Percentiles rank a stretch among this genome's conserved stretches.
Conservation (phyloP, 2,329 filamentous ascomycete genomes). For the Orbilia quercus region DNA sequence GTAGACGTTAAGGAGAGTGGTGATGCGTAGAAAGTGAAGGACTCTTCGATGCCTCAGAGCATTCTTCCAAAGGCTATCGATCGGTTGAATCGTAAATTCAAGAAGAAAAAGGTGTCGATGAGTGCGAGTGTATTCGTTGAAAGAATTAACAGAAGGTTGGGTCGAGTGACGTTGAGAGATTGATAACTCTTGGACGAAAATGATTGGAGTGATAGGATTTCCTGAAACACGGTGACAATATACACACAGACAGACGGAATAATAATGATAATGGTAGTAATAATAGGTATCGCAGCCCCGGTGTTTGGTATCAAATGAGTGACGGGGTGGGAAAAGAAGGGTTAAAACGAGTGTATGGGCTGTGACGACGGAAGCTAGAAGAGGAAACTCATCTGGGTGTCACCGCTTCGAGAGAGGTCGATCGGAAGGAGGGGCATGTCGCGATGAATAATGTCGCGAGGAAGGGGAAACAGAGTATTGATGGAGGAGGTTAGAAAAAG, state of each 20-base stretch:
- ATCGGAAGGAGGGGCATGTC: conserved; percentile 4
- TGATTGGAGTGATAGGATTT: conserved; percentile 21
- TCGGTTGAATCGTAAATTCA: conserved; percentile 5
- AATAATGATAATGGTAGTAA: conserved; percentile 38
- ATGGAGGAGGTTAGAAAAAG: conserved; percentile 28
- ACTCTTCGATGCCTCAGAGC: conserved; percentile 2
- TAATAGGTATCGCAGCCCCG: conserved; percentile 47
- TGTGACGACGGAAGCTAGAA: conserved; percentile 35
- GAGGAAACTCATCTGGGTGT: conserved; percentile 25
- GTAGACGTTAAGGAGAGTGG: conserved; percentile 35
- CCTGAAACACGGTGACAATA: conserved; percentile 2
- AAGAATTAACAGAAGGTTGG: background rate
- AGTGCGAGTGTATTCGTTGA: background rate
- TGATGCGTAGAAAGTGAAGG: background rate
- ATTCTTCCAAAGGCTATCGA: conserved; percentile 11
- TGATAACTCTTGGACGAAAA: conserved; percentile 32
- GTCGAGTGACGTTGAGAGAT: conserved; percentile 8
- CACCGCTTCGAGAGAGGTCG: conserved; percentile 24
- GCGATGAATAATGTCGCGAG: too few species aligned
- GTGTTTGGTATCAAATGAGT: conserved; percentile 31
- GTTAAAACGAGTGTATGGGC: conserved; percentile 22
- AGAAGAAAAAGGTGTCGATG: background rate
- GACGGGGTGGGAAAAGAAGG: conserved; percentile 23
- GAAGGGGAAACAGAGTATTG: background rate
- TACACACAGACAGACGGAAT: conserved; percentile 4